Conservation (phyloP, 805 yeast species). For the Sugiyamaella floridensis region DNA sequence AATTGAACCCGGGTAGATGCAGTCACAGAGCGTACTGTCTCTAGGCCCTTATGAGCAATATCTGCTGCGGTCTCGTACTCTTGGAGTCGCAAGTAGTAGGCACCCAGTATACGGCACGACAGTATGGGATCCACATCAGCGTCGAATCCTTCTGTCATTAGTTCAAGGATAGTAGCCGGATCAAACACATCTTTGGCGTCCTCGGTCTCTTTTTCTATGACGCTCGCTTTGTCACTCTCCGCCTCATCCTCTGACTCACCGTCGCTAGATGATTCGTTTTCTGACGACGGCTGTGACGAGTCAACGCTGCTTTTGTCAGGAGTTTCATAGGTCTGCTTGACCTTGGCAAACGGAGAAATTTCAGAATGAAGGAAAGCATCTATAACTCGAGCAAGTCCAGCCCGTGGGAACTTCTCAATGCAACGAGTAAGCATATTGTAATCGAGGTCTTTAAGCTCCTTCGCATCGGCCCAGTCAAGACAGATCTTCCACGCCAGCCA, state of each 20-base stretch:
- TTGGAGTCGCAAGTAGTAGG: conserved; percentile 50
- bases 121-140: conserved; percentile 39
- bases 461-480: conserved; percentile 67
- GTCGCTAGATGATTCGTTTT: neutral
- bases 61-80: conserved; percentile 60
- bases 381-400: conserved; percentile 56
- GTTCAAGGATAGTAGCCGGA: conserved; percentile 44
- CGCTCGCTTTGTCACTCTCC: conserved; percentile 17
- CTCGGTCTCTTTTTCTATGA: conserved; percentile 3
- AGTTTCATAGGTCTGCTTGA: conserved; percentile 19
- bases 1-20: conserved; percentile 39
- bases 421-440: conserved; percentile 42
- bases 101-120: conserved; percentile 58
- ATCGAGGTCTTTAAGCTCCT: conserved; percentile 44
- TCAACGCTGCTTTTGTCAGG: conserved; percentile 3
- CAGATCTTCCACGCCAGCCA: conserved; percentile 64
- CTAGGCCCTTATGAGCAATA: conserved; percentile 54
- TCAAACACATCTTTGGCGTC: neutral
- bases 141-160: conserved; percentile 47
- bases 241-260: conserved; percentile 24
- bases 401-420: conserved; percentile 48
- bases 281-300: neutral
- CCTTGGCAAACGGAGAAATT: conserved; percentile 51
- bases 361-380: conserved; percentile 62
- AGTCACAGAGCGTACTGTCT: conserved; percentile 36